Conservation (phyloP, 75 land plant species). For the Selaginella moellendorffii region DNA sequence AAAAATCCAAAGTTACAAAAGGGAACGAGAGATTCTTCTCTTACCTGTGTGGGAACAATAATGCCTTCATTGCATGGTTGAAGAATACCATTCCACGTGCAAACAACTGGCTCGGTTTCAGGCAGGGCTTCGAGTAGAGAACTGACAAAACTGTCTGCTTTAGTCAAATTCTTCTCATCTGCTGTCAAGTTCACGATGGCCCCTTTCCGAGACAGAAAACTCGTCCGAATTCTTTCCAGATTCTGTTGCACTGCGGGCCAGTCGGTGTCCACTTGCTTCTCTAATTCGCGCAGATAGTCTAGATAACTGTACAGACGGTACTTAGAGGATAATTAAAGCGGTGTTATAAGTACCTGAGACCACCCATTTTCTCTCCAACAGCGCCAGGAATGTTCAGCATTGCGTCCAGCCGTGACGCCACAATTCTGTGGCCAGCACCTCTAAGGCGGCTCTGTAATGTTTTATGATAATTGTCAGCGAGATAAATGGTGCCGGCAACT, state of each 20-base stretch:
- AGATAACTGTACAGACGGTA: constrained; percentile 44
- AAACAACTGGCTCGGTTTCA: constrained; percentile 12
- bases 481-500: too few species aligned
- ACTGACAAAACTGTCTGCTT: constrained; percentile 38
- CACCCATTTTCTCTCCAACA: constrained; percentile 96
- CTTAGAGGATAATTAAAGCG: neutral
- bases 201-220: constrained; percentile 51
- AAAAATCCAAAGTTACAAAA: neutral
- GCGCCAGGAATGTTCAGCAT: constrained; percentile 87
- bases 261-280: constrained; percentile 75
- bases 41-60: constrained; percentile 97
- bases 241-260: constrained; percentile 64
- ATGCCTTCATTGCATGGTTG: constrained; percentile 68
- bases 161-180: constrained; percentile 57
- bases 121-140: constrained; percentile 77
- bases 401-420: constrained; percentile 92
- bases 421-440: constrained; percentile 93
- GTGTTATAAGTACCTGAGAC: constrained; percentile 46
- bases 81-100: constrained; percentile 41
- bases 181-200: constrained; percentile 81
- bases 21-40: too few species aligned
- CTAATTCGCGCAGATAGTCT: constrained; percentile 64
- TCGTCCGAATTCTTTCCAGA: constrained; percentile 66
- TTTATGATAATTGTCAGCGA: too few species aligned
- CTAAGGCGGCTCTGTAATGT: constrained; percentile 56